Conservation (phyloP, 1,139 yeast species). For the Zygosaccharomyces pseudobailii region DNA sequence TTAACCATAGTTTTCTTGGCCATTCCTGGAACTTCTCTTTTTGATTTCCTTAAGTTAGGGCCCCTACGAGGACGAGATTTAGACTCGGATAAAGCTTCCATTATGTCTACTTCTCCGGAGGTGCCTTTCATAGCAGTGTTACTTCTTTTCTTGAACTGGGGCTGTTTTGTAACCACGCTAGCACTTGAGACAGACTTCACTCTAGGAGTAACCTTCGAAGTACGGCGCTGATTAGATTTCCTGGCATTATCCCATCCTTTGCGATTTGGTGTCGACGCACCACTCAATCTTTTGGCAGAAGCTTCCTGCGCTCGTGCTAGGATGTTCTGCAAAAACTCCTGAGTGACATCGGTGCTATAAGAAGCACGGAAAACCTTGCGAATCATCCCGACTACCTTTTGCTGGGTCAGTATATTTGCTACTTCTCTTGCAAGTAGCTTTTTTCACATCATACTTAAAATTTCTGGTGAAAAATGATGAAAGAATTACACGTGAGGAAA, state of each 20-base stretch:
- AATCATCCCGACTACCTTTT: background rate
- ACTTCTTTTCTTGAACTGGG: constrained; percentile 14
- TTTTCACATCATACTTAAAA: background rate
- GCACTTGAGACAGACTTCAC: constrained; percentile 15
- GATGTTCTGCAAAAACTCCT: constrained; percentile 16
- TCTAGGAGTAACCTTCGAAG: constrained; percentile 8
- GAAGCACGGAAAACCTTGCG: constrained; percentile 7
- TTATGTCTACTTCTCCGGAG: constrained; percentile 10
- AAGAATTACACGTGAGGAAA: background rate
- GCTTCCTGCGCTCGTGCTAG: constrained; percentile 18
- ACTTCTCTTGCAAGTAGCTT: background rate
- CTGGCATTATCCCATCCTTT: background rate
- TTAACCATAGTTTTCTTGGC: constrained; percentile 4
- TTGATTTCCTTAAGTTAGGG: constrained; percentile 1
- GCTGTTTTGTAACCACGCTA: constrained; percentile 16
- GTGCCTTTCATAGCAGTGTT: constrained; percentile 5
- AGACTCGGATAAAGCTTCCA: constrained; percentile 9
- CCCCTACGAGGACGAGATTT: background rate
- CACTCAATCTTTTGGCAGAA: constrained; percentile 11
- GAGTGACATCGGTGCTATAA: constrained; percentile 22
- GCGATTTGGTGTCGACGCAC: background rate
- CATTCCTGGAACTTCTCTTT: constrained; percentile 7
- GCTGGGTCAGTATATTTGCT: background rate
- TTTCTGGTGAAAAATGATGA: background rate
- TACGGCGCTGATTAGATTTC: background rate